Evolutionary conservation across 1,284 basidiomycete genomes (phyloP).

Genomic region (Athelia psychrophila): DNA sequence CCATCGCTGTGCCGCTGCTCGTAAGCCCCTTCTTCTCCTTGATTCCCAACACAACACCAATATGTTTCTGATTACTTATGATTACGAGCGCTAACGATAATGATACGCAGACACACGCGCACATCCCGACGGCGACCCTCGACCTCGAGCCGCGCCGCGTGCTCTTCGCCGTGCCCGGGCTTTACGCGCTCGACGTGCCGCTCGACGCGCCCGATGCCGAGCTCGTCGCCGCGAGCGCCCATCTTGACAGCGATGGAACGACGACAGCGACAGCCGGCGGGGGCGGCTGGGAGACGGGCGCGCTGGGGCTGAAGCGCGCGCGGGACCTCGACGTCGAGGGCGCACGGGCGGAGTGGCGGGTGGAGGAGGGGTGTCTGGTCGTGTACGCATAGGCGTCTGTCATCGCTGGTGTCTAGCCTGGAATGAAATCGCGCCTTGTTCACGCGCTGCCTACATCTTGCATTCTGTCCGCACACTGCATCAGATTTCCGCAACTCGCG

Average conservation of each 20-base stretch:
- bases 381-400: conserved; percentile 23
- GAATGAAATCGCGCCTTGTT: no score
- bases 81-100: no score
- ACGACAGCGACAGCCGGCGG: conserved; percentile 6
- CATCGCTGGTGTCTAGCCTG: no score
- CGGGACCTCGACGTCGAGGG: conserved; percentile 32
- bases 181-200: conserved; percentile 32
- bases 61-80: no score
- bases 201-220: conserved; percentile 24
- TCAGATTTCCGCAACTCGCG: no score
- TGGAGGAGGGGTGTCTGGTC: conserved; percentile 27
- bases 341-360: conserved; percentile 35
- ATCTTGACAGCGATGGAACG: no score
- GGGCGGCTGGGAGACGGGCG: conserved; percentile 2
- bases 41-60: no score
- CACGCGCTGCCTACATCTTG: background rate
- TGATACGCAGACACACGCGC: conserved; percentile 22
- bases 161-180: conserved; percentile 23
- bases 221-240: conserved; percentile 16
- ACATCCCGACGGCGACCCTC: conserved; percentile 24
- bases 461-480: no score
- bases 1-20: no score
- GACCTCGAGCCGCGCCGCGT: conserved; percentile 34
- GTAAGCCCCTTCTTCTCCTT: no score
- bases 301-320: conserved; percentile 25